Evolutionary conservation across 495 filamentous ascomycete genomes (phyloP).

Genomic region (Podospora pseudopauciseta): DNA sequence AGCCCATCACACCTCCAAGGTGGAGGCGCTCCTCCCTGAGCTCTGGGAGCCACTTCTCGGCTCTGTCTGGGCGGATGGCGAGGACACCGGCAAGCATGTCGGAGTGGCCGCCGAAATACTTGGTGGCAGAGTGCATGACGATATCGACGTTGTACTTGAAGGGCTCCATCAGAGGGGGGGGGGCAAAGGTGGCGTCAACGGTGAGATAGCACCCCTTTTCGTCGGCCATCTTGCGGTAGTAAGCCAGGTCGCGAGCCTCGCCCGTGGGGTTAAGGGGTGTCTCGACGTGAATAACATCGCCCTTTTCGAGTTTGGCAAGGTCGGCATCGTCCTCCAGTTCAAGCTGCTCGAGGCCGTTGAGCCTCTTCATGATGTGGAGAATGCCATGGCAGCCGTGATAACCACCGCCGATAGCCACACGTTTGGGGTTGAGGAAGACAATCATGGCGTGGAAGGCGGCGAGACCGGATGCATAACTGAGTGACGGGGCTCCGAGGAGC

Average conservation of each 20-base stretch:
- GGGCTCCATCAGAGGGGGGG: constrained; percentile 85
- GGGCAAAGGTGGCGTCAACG: constrained; percentile 89
- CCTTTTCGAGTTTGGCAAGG: constrained; percentile 51
- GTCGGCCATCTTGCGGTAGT: constrained; percentile 69
- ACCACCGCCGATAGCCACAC: constrained; percentile 72
- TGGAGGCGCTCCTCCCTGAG: constrained; percentile 63
- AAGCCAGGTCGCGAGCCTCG: constrained; percentile 65
- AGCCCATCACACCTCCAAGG: constrained; percentile 86
- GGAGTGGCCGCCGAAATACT: constrained; percentile 92
- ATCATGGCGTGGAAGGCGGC: constrained; percentile 82
- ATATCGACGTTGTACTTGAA: constrained; percentile 75
- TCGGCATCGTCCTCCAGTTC: constrained; percentile 49
- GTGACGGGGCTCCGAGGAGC: constrained; percentile 61
- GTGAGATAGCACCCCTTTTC: constrained; percentile 67
- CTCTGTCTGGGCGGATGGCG: constrained; percentile 48
- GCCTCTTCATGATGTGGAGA: constrained; percentile 62
- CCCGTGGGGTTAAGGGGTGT: constrained; percentile 90
- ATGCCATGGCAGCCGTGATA: constrained; percentile 95
- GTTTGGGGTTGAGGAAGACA: constrained; percentile 69
- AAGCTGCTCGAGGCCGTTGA: constrained; percentile 66
- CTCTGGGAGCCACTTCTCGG: constrained; percentile 49
- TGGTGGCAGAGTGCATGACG: constrained; percentile 88
- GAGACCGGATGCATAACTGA: constrained; percentile 82
- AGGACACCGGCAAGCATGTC: constrained; percentile 88
- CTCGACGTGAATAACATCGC: constrained; percentile 88